These are phyloP conservation scores for Penicillium frequentans DNA, from an alignment of 2,329 filamentous ascomycete species.

Conservation along the genomic window DNA sequence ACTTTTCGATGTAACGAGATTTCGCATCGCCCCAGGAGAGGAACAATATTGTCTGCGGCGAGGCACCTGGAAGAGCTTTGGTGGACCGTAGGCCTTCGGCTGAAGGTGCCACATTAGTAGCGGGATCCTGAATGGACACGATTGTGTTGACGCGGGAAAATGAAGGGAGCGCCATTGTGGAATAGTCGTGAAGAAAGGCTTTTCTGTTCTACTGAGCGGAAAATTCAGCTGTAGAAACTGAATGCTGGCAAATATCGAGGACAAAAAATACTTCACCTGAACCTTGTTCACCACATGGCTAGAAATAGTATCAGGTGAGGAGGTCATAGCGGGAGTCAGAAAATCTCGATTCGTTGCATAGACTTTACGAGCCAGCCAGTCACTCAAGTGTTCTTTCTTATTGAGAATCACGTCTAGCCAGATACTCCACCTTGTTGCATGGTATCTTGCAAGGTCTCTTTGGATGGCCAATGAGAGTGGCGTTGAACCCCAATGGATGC, in stretches of 20 bases:
- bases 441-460: no score
- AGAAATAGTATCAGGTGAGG: neutral
- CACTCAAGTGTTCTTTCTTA: no score
- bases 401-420: neutral
- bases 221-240: neutral
- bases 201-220: neutral
- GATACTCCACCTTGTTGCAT: neutral
- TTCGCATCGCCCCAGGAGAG: neutral
- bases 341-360: neutral
- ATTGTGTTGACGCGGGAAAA: neutral
- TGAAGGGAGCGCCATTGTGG: neutral
- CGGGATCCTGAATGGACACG: neutral
- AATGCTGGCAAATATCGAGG: neutral
- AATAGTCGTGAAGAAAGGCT: neutral
- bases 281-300: neutral
- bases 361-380: no score
- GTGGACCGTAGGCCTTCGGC: neutral
- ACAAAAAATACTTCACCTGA: neutral
- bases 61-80: neutral
- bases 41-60: neutral
- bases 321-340: neutral
- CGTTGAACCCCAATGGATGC: neutral
- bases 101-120: neutral
- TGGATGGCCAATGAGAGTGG: neutral
- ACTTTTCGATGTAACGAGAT: neutral